Evolutionary conservation across 2,329 filamentous ascomycete genomes (phyloP), one percentile per base, ranked within the genome.

Genomic region (Knoxdaviesia proteae): DNA sequence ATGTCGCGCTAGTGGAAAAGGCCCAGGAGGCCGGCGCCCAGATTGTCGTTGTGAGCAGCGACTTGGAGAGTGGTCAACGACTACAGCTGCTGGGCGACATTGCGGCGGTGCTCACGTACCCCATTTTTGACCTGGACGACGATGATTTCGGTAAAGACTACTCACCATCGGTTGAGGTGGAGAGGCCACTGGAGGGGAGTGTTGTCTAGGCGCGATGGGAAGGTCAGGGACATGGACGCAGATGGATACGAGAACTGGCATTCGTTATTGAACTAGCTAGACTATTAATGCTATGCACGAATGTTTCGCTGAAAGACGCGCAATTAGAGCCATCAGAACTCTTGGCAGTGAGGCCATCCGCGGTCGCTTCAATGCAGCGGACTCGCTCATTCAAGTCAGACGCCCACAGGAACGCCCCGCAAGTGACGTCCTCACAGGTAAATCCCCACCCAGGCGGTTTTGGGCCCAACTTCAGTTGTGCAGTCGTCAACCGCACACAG

Each of bases 51-150:
- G 61, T 96, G 32, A 96, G 88, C 58, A 87, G 82, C 52, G 80
- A 92, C 53, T 88, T 96, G 58, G 88, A 94, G 63, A 94, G 87
- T 56, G 90, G 90, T 1, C 80, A 80, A 61, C 68, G 86, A 46
- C 61, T 98, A 9, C 83, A 87, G 49, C 80, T 77, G 8, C 58
- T 96, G 46, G 87, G 90, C 1, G 82, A 86, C 11, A 80, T 98
- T 47, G 90, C 88, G 10, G 86, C 86, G 1, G 80, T 94, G 32
- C 62, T 94, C 48, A 94, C 88, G 8, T 98, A 87, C 56, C 87
- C 90, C 0, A 69, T 96, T 35, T 62, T 73, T 11, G 86, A 92
- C 49, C 64, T 92, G 38, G 83, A 93, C 48, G 78, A 87, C 34
- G 76, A 80, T 2, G 75, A 64, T 3, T 63, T 63, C 6, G 63